These are phyloP conservation scores for Coleophoma crateriformis DNA, from an alignment of 2,329 filamentous ascomycete species.

Conservation along the genomic window DNA sequence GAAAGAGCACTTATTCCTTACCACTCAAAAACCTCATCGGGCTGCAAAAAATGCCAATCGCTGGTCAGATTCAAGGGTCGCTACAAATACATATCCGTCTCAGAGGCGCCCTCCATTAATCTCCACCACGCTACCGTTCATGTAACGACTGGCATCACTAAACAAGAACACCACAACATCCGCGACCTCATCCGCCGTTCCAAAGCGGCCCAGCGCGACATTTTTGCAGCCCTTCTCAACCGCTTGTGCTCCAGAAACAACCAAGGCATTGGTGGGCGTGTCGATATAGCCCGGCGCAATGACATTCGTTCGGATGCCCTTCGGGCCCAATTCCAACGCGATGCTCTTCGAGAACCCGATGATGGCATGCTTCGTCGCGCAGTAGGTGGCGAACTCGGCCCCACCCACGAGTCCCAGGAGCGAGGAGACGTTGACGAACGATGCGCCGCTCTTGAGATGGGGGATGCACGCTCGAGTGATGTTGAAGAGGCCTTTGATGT, in stretches of 20 bases:
- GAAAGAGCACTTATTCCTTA: too few species aligned
- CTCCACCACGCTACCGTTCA: conserved; percentile 46
- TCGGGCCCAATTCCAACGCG: conserved; percentile 27
- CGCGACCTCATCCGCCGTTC: conserved; percentile 38
- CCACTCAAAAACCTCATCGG: too few species aligned
- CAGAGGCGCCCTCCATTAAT: conserved; percentile 32
- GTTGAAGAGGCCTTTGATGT: conserved; percentile 38
- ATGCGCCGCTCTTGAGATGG: conserved; percentile 26
- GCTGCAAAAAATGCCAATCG: too few species aligned
- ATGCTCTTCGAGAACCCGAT: conserved; percentile 32
- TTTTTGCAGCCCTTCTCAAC: conserved; percentile 25
- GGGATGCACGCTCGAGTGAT: conserved; percentile 36
- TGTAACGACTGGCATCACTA: conserved; percentile 43
- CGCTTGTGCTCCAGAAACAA: conserved; percentile 39
- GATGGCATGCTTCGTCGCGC: conserved; percentile 33
- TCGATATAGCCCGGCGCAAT: conserved; percentile 36
- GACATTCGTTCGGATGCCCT: conserved; percentile 31
- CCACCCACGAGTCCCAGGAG: conserved; percentile 25
- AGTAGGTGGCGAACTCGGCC: conserved; percentile 21
- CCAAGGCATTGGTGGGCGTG: conserved; percentile 40
- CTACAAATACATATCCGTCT: background rate
- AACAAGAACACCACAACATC: conserved; percentile 45
- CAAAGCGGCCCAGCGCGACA: conserved; percentile 27
- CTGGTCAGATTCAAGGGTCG: too few species aligned
- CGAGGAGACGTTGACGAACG: conserved; percentile 33